phyloP scores from a whole-genome alignment of 495 filamentous ascomycete species.

The Neurospora sp. region DNA sequence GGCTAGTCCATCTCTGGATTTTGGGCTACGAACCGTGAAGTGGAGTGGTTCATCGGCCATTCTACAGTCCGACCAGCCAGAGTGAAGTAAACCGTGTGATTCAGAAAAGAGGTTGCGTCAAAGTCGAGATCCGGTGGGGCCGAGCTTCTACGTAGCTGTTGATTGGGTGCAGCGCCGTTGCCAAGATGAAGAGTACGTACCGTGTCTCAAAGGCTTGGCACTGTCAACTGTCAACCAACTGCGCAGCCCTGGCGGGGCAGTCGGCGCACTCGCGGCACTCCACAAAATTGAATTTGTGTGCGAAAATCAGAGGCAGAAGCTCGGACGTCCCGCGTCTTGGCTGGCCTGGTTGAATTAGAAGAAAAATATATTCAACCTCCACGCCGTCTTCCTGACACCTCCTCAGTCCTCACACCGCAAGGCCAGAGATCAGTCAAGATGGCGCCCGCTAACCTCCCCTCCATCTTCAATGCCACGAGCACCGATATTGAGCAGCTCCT shows the following conservation, averaged over 20 bases:
- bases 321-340: conserved; percentile 1
- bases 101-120: not conserved
- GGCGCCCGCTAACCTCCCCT: conserved; percentile 85
- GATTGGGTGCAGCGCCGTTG: not conserved
- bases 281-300: conserved; percentile 29
- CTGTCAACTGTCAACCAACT: conserved; percentile 2
- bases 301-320: conserved; percentile 19
- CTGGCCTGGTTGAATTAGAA: conserved; percentile 16
- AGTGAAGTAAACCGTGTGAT: not conserved
- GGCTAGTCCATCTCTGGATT: conserved; percentile 1
- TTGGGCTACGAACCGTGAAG: too few relatives aligned
- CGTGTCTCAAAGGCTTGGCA: not conserved
- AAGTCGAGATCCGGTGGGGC: not conserved
- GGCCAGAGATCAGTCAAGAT: conserved; percentile 57
- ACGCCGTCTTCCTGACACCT: conserved; percentile 36
- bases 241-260: conserved; percentile 29
- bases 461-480: conserved; percentile 62
- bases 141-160: not conserved
- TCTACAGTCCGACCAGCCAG: conserved; percentile 2
- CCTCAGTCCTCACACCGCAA: conserved; percentile 35
- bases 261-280: conserved; percentile 10
- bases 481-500: conserved; percentile 98
- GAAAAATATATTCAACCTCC: conserved; percentile 22
- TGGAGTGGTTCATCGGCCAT: conserved; percentile 5
- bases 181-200: not conserved